A percentile compares a stretch with the other conserved stretches of the same genome.
Conservation (phyloP, 1,284 basidiomycete genomes). For the Caloboletus inedulis region DNA sequence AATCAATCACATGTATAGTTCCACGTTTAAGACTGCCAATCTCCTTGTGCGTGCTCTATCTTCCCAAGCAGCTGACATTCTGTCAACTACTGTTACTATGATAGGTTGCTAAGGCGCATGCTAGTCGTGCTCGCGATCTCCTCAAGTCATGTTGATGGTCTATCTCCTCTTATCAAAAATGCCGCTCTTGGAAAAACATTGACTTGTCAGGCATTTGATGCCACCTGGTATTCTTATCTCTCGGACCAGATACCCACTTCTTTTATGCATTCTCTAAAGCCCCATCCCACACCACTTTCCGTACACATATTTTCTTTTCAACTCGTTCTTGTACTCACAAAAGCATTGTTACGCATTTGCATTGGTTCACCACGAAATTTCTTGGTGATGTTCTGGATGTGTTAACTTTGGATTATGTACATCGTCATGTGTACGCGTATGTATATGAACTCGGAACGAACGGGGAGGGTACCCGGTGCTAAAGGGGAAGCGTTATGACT, state of each 20-base stretch:
- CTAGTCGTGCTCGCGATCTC: conserved; percentile 31
- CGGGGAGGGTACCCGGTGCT: not conserved
- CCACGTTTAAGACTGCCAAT: conserved; percentile 82
- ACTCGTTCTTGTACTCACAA: not conserved
- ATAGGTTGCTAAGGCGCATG: conserved; percentile 29
- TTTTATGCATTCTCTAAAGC: not conserved
- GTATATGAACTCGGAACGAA: not conserved
- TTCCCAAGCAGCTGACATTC: not conserved
- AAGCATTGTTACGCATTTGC: conserved; percentile 2
- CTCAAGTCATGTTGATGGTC: conserved; percentile 29
- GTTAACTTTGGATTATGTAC: not conserved
- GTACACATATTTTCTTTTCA: not conserved
- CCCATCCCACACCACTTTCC: not conserved
- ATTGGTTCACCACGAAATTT: conserved; percentile 9
- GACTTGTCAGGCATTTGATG: not conserved
- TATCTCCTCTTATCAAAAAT: conserved; percentile 1
- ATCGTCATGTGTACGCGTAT: not conserved
- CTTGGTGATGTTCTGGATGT: not conserved
- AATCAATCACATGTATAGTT: conserved; percentile 83
- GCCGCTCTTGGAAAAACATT: conserved; percentile 2
- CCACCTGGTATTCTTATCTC: conserved; percentile 13
- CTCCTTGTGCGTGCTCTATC: conserved; percentile 50
- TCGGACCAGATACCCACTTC: conserved; percentile 20
- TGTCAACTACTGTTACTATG: conserved; percentile 6
- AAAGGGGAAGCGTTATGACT: not conserved